Percentiles rank a stretch among this genome's conserved stretches.
These are phyloP conservation scores for Caryopteris hybrid DNA, from an alignment of 305 asterid genomes.

Conservation along the genomic window DNA sequence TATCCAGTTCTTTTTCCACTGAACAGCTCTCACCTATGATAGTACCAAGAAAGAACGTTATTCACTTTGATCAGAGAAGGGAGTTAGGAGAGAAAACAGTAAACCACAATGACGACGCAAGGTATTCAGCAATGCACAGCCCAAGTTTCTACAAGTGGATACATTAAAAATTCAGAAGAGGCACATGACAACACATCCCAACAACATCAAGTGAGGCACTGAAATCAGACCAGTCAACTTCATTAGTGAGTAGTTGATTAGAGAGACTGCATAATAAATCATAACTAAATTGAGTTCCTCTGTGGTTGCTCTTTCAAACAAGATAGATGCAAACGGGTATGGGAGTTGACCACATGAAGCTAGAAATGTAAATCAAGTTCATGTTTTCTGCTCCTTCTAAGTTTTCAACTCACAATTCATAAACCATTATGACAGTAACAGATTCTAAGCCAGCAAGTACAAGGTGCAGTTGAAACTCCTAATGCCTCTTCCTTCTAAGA, in stretches of 20 bases:
- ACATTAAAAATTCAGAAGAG: background rate
- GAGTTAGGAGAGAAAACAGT: conserved; percentile 1
- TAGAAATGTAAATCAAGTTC: background rate
- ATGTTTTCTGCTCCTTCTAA: background rate
- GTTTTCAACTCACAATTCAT: background rate
- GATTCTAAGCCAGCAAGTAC: background rate
- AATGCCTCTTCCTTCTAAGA: background rate
- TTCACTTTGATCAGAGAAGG: conserved; percentile 10
- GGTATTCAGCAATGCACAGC: conserved; percentile 5
- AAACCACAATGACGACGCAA: background rate
- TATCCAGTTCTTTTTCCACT: conserved; percentile 86
- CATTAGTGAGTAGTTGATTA: background rate
- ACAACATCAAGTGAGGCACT: background rate
- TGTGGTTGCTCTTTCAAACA: background rate
- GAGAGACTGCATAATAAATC: background rate
- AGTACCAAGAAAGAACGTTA: conserved; percentile 25
- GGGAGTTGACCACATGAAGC: background rate
- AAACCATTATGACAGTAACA: background rate
- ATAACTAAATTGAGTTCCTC: background rate
- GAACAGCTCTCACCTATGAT: conserved; percentile 94
- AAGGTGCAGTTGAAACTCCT: background rate
- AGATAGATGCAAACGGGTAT: background rate
- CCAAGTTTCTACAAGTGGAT: background rate
- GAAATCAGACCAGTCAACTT: background rate
- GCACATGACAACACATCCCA: background rate